These are phyloP conservation scores for Silene vulgaris DNA, from an alignment of 179 eudicot genomes.

Conservation along the genomic window DNA sequence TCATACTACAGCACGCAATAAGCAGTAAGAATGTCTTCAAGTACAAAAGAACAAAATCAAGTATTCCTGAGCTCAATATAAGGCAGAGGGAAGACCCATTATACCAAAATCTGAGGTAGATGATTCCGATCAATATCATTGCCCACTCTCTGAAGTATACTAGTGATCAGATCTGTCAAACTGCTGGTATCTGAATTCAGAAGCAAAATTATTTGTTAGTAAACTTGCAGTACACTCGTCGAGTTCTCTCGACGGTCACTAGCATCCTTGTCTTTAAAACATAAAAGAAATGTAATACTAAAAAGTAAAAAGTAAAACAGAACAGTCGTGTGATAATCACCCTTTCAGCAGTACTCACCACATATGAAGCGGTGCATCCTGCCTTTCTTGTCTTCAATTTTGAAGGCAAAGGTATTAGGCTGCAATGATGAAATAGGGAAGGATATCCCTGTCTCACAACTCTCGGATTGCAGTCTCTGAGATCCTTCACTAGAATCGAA, in stretches of 20 bases:
- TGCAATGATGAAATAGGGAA: constrained; percentile 40
- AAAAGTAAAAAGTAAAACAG: neutral
- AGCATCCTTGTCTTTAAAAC: too few relatives aligned
- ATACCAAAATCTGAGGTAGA: constrained; percentile 85
- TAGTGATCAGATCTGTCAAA: constrained; percentile 74
- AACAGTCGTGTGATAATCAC: neutral
- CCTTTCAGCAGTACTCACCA: constrained; percentile 39
- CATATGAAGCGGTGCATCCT: constrained; percentile 88
- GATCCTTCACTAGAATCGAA: constrained; percentile 55
- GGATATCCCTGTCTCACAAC: constrained; percentile 57
- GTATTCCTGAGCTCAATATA: neutral
- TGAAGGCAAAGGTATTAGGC: constrained; percentile 61
- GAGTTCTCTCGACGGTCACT: too few relatives aligned
- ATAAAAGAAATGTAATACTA: too few relatives aligned
- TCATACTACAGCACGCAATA: constrained; percentile 58
- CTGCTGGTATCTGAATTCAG: constrained; percentile 55
- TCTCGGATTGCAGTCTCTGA: constrained; percentile 67
- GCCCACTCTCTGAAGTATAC: constrained; percentile 91
- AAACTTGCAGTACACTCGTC: neutral
- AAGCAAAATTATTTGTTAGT: neutral
- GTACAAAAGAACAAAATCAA: neutral
- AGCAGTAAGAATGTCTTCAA: constrained; percentile 7
- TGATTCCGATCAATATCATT: constrained; percentile 76
- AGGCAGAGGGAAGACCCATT: neutral
- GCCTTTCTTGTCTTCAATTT: constrained; percentile 81